Conservation (phyloP, 805 yeast genomes). For the Teunomyces pallodes region DNA sequence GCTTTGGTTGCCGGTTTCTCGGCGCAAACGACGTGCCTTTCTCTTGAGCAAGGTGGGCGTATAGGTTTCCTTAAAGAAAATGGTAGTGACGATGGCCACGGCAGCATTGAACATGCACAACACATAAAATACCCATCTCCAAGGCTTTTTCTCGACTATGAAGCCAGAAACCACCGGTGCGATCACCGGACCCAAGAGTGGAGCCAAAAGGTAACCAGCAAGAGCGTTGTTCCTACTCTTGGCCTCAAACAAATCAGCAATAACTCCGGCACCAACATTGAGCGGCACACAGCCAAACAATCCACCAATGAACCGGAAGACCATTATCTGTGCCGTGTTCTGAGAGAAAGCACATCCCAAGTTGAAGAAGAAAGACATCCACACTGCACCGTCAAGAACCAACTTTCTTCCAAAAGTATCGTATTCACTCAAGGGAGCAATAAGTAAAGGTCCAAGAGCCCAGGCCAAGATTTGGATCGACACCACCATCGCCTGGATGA, state of each 20-base stretch:
- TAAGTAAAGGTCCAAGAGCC: slow-evolving; percentile 63
- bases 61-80: slow-evolving; percentile 57
- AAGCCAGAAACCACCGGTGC: slow-evolving; percentile 62
- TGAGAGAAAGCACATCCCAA: slow-evolving; percentile 62
- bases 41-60: slow-evolving; percentile 49
- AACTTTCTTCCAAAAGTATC: slow-evolving; percentile 53
- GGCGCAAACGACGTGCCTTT: slow-evolving; percentile 48
- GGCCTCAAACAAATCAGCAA: slow-evolving; percentile 59
- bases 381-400: slow-evolving; percentile 52
- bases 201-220: slow-evolving; percentile 58
- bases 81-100: slow-evolving; percentile 43
- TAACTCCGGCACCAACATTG: slow-evolving; percentile 66
- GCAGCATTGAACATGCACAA: slow-evolving; percentile 57
- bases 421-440: slow-evolving; percentile 68
- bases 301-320: slow-evolving; percentile 63
- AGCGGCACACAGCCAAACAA: slow-evolving; percentile 66
- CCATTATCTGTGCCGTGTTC: slow-evolving; percentile 56
- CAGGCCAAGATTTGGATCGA: slow-evolving; percentile 68
- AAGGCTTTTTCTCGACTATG: slow-evolving; percentile 46
- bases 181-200: slow-evolving; percentile 67
- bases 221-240: slow-evolving; percentile 52
- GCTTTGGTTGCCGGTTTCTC: slow-evolving; percentile 52
- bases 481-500: slow-evolving; percentile 52
- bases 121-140: slow-evolving; percentile 71
- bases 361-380: slow-evolving; percentile 49